These are phyloP conservation scores for Nannizziopsis arthrosporioides DNA, from an alignment of 2,329 filamentous ascomycete genomes.

Conservation along the genomic window DNA sequence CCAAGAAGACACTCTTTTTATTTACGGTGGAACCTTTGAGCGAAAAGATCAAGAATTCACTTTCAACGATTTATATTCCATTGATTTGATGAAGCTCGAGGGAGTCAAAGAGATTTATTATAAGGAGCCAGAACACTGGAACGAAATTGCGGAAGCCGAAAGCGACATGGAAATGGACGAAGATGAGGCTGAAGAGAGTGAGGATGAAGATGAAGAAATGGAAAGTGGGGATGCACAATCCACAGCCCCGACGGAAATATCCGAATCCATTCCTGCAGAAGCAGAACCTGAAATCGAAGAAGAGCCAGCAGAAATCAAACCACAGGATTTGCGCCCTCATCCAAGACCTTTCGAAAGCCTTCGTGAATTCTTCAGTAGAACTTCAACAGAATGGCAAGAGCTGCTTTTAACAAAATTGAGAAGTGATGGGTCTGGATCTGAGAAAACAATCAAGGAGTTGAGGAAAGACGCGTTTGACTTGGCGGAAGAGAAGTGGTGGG, in stretches of 20 bases:
- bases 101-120: constrained; percentile 86
- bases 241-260: constrained; percentile 28
- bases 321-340: constrained; percentile 66
- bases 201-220: constrained; percentile 34
- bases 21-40: constrained; percentile 91
- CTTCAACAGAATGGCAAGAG: constrained; percentile 82
- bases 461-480: constrained; percentile 81
- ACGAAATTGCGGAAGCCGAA: constrained; percentile 48
- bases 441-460: constrained; percentile 74
- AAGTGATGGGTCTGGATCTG: constrained; percentile 46
- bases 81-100: constrained; percentile 89
- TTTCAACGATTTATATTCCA: constrained; percentile 85
- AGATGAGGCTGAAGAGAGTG: constrained; percentile 32
- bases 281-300: constrained; percentile 27
- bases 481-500: constrained; percentile 98
- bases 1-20: constrained; percentile 83
- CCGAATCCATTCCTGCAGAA: constrained; percentile 21
- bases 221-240: constrained; percentile 28
- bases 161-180: constrained; percentile 46
- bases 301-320: constrained; percentile 33
- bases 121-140: constrained; percentile 77
- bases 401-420: constrained; percentile 64
- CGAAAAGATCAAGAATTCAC: constrained; percentile 91
- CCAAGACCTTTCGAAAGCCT: constrained; percentile 74
- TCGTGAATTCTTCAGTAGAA: constrained; percentile 83